A percentile compares a stretch with the other conserved stretches of the same genome.
These are phyloP conservation scores for Ochromonas danica DNA, from an alignment of 108 stramenopile genomes.

Conservation along the genomic window DNA sequence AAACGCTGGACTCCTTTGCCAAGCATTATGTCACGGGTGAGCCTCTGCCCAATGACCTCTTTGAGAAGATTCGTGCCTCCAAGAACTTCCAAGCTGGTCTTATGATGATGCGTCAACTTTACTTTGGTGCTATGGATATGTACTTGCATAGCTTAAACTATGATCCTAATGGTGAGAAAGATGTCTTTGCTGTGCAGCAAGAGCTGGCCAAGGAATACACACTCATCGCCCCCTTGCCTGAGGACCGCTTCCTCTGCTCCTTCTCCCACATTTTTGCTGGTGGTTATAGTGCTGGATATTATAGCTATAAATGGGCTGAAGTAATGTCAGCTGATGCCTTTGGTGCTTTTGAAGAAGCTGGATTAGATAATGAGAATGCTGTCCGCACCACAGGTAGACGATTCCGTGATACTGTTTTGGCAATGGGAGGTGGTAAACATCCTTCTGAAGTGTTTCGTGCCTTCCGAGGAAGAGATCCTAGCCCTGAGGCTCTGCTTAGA, in stretches of 20 bases:
- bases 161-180: conserved; percentile 65
- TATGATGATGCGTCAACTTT: conserved; percentile 86
- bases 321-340: conserved; percentile 97
- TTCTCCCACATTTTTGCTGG: conserved; percentile 96
- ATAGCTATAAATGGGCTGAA: conserved; percentile 95
- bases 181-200: conserved; percentile 76
- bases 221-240: conserved; percentile 73
- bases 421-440: conserved; percentile 77
- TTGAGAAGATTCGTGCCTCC: conserved; percentile 85
- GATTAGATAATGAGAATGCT: conserved; percentile 88
- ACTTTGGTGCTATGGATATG: conserved; percentile 92
- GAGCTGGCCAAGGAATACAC: conserved; percentile 78
- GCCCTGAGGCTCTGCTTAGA: conserved; percentile 86
- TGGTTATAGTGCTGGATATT: conserved; percentile 93
- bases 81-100: conserved; percentile 87
- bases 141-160: conserved; percentile 76
- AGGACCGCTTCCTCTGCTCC: conserved; percentile 94
- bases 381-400: conserved; percentile 70
- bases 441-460: conserved; percentile 85
- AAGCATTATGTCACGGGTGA: conserved; percentile 96
- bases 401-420: conserved; percentile 91
- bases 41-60: conserved; percentile 89
- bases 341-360: conserved; percentile 95
- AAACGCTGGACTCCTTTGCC: conserved; percentile 85
- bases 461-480: conserved; percentile 91